phyloP scores from a whole-genome alignment of 2,329 filamentous ascomycete species.

The Hypoxylon sp. region DNA sequence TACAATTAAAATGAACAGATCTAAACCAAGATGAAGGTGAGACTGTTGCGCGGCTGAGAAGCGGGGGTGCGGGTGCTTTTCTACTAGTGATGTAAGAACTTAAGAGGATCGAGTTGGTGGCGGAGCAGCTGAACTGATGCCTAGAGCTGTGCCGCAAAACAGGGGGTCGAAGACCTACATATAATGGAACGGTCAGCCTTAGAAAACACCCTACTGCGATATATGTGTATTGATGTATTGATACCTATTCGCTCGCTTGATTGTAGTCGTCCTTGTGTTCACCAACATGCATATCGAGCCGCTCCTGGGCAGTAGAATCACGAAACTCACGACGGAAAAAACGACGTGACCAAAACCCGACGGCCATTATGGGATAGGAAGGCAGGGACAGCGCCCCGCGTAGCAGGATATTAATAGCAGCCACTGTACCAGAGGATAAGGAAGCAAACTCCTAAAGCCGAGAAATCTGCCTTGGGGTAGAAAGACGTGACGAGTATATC shows the following conservation, averaged over 20 bases:
- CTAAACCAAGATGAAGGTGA: neutral
- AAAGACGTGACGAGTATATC: neutral
- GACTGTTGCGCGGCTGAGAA: neutral
- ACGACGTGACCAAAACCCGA: too few species aligned
- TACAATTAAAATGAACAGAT: neutral
- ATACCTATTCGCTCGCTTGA: neutral
- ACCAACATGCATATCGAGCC: conserved; percentile 6
- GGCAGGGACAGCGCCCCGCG: neutral
- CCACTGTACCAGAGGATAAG: neutral
- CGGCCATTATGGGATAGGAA: neutral
- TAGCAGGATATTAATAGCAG: neutral
- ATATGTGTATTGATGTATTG: too few species aligned
- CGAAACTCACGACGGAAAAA: too few species aligned
- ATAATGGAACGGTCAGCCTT: neutral
- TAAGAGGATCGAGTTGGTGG: conserved; percentile 5
- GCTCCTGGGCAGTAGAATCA: neutral
- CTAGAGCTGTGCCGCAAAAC: conserved; percentile 13
- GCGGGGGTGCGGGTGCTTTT: conserved; percentile 5
- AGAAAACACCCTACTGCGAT: too few species aligned
- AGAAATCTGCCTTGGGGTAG: neutral
- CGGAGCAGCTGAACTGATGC: conserved; percentile 13
- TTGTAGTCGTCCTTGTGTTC: neutral
- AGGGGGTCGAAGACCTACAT: neutral
- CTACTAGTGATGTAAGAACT: neutral
- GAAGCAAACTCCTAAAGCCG: neutral